These are phyloP conservation scores for Geosmithia putterillii DNA, from an alignment of 2,329 filamentous ascomycete genomes.

Conservation along the genomic window DNA sequence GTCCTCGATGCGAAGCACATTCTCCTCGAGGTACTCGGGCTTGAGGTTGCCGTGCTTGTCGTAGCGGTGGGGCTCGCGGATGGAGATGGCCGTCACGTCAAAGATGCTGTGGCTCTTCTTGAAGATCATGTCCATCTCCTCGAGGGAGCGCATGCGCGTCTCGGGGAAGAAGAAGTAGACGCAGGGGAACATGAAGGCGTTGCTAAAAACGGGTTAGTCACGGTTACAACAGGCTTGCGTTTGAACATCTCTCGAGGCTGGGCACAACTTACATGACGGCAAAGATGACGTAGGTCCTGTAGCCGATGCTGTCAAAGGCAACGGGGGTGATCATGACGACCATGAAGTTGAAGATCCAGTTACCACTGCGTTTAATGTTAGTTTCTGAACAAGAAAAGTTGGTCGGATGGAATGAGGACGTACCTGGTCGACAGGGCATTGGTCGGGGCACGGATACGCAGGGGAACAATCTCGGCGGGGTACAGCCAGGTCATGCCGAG, in stretches of 20 bases:
- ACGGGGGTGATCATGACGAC: slow-evolving; percentile 50
- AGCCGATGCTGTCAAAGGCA: slow-evolving; percentile 43
- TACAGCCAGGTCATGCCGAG: slow-evolving; percentile 46
- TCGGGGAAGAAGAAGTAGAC: slow-evolving; percentile 32
- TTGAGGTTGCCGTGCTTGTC: slow-evolving; percentile 1
- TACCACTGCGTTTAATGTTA: background rate
- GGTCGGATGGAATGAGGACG: background rate
- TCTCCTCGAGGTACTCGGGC: background rate
- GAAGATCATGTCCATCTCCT: slow-evolving; percentile 43
- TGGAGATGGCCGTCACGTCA: background rate
- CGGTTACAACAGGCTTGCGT: background rate
- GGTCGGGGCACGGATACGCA: slow-evolving; percentile 25
- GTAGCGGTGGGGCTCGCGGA: background rate
- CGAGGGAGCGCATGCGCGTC: slow-evolving; percentile 33
- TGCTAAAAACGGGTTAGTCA: no score
- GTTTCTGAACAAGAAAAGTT: background rate
- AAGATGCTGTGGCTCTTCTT: slow-evolving; percentile 4
- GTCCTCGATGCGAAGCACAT: background rate
- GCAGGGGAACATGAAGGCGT: background rate
- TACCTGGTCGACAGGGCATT: slow-evolving; percentile 34
- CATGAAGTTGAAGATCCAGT: slow-evolving; percentile 18
- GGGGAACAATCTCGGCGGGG: slow-evolving; percentile 35
- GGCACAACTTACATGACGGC: slow-evolving; percentile 19
- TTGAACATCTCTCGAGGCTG: background rate
- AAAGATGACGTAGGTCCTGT: slow-evolving; percentile 30